Conservation (phyloP, 2,329 filamentous ascomycete species). For the Karstenula rhodostoma region DNA sequence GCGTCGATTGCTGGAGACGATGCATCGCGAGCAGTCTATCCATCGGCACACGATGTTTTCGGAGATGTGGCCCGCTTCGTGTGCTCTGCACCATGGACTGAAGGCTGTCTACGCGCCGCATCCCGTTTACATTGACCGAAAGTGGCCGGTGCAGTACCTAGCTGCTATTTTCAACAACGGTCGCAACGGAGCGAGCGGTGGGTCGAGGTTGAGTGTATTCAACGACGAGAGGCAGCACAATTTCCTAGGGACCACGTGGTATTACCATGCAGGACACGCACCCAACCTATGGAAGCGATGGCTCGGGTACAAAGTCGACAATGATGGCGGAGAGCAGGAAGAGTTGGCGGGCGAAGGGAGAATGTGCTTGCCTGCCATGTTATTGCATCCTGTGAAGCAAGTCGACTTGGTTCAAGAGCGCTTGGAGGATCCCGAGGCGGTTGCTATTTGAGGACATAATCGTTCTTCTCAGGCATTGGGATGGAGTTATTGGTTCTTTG, state of each 20-base stretch:
- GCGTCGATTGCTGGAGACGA: conserved; percentile 70
- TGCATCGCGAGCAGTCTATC: conserved; percentile 78
- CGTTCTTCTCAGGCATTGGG: background rate
- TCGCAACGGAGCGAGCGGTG: conserved; percentile 59
- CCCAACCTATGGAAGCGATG: conserved; percentile 65
- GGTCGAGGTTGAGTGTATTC: conserved; percentile 58
- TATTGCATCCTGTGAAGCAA: conserved; percentile 61
- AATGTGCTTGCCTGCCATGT: conserved; percentile 59
- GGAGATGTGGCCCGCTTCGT: conserved; percentile 79
- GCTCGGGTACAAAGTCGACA: conserved; percentile 63
- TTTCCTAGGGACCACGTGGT: conserved; percentile 62
- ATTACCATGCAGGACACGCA: conserved; percentile 61
- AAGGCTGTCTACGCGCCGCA: conserved; percentile 75
- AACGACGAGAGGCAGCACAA: conserved; percentile 61
- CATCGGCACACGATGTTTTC: conserved; percentile 76
- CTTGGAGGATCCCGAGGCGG: conserved; percentile 17
- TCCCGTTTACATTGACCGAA: conserved; percentile 64
- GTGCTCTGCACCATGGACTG: conserved; percentile 77
- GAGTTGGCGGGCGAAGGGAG: conserved; percentile 56
- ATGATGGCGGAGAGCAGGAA: conserved; percentile 56
- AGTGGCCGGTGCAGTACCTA: conserved; percentile 63
- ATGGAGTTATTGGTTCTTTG: background rate
- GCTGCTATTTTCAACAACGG: conserved; percentile 65
- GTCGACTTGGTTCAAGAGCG: conserved; percentile 58
- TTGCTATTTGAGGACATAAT: background rate